A percentile compares a stretch with the other conserved stretches of the same genome.
Conservation (phyloP, 352 stramenopile genomes). For the Pythium brassicae region DNA sequence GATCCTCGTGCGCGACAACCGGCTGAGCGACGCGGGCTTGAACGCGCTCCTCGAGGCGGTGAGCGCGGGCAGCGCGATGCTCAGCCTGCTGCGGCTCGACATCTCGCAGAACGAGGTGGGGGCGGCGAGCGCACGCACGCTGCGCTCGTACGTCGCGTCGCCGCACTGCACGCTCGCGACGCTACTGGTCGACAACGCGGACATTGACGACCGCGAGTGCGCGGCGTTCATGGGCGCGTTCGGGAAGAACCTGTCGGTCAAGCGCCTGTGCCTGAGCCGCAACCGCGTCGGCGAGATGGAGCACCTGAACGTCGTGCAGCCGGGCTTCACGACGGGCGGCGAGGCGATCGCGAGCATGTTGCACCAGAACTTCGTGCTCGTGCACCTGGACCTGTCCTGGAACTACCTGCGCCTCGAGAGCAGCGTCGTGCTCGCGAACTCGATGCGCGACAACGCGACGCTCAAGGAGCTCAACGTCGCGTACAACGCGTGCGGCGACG, state of each 20-base stretch:
- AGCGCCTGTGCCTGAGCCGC: slow-evolving; percentile 63
- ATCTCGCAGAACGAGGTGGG: slow-evolving; percentile 78
- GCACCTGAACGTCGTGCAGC: slow-evolving; percentile 85
- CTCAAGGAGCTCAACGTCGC: slow-evolving; percentile 63
- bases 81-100: slow-evolving; percentile 47
- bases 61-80: slow-evolving; percentile 39
- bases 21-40: slow-evolving; percentile 72
- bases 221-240: slow-evolving; percentile 82
- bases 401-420: slow-evolving; percentile 85
- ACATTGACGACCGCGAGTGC: slow-evolving; percentile 88
- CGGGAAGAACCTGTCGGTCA: slow-evolving; percentile 77
- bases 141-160: slow-evolving; percentile 53
- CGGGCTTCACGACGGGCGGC: slow-evolving; percentile 77
- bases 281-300: slow-evolving; percentile 88
- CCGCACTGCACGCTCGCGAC: slow-evolving; percentile 53
- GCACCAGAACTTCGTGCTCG: slow-evolving; percentile 65
- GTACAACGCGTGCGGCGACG: slow-evolving; percentile 76
- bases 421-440: slow-evolving; percentile 58
- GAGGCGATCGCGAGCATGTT: slow-evolving; percentile 90
- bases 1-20: slow-evolving; percentile 86
- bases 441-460: slow-evolving; percentile 60
- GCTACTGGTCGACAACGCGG: slow-evolving; percentile 73
- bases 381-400: slow-evolving; percentile 84
- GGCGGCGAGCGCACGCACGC: slow-evolving; percentile 44
- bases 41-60: slow-evolving; percentile 55